These are phyloP conservation scores for Evernia prunastri DNA, from an alignment of 495 filamentous ascomycete species.

Conservation along the genomic window DNA sequence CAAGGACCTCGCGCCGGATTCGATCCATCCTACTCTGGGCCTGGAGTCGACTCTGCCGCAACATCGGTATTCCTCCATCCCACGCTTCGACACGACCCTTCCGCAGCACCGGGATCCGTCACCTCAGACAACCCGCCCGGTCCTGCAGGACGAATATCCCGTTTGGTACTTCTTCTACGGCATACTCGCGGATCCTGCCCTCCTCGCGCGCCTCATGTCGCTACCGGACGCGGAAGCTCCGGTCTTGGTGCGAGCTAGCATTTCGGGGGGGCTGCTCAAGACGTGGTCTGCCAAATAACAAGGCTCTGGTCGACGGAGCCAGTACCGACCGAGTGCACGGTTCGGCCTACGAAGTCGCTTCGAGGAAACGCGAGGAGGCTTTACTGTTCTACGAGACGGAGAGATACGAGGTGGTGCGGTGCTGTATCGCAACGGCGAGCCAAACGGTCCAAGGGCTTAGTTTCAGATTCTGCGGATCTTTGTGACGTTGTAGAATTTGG, in stretches of 20 bases:
- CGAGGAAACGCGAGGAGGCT: slow-evolving; percentile 34
- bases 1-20: slow-evolving; percentile 33
- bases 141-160: slow-evolving; percentile 34
- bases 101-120: slow-evolving; percentile 18
- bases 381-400: slow-evolving; percentile 37
- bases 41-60: slow-evolving; percentile 30
- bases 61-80: slow-evolving; percentile 9
- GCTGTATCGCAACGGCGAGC: slow-evolving; percentile 26
- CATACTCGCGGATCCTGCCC: slow-evolving; percentile 27
- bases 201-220: slow-evolving; percentile 27
- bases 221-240: slow-evolving; percentile 12
- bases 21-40: slow-evolving; percentile 37
- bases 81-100: slow-evolving; percentile 1
- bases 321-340: slow-evolving; percentile 26
- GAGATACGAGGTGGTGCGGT: slow-evolving; percentile 40
- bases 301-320: slow-evolving; percentile 35
- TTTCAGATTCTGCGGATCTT: slow-evolving; percentile 16
- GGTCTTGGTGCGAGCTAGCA: slow-evolving; percentile 20
- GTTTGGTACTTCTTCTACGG: slow-evolving; percentile 44
- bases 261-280: slow-evolving; percentile 30
- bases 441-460: slow-evolving; percentile 8
- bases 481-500: too few relatives aligned
- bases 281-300: slow-evolving; percentile 38
- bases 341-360: slow-evolving; percentile 33
- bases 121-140: not conserved